Evolutionary conservation across 2,329 filamentous ascomycete genomes (phyloP).

Genomic region (Sodiomyces alkalinus): DNA sequence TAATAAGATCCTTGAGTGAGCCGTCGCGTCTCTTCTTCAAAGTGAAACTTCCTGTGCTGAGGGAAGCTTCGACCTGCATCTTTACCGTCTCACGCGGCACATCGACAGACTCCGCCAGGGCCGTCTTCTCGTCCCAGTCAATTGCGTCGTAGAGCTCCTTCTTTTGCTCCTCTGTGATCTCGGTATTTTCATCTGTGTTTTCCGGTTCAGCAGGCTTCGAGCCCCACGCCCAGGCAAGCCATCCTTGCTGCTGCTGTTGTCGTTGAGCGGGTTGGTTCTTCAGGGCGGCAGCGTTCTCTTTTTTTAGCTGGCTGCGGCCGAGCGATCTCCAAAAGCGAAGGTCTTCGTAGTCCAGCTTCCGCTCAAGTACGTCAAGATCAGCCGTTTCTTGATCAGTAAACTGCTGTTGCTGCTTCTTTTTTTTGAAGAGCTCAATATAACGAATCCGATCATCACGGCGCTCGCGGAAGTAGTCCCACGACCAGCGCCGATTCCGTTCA

Average conservation of each 20-base stretch:
- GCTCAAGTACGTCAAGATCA: conserved; percentile 63
- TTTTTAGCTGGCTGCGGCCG: conserved; percentile 84
- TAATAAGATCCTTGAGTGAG: conserved; percentile 67
- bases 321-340: conserved; percentile 93
- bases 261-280: conserved; percentile 38
- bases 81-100: conserved; percentile 84
- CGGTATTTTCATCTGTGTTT: conserved; percentile 52
- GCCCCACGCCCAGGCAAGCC: conserved; percentile 88
- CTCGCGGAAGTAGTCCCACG: conserved; percentile 90
- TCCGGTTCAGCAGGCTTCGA: conserved; percentile 51
- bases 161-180: conserved; percentile 89
- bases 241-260: conserved; percentile 60
- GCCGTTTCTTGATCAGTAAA: conserved; percentile 55
- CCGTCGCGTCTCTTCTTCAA: conserved; percentile 72
- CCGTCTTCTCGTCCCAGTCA: conserved; percentile 94
- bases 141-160: conserved; percentile 96
- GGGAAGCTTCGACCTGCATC: conserved; percentile 77
- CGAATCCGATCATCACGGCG: conserved; percentile 74
- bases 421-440: conserved; percentile 95
- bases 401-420: conserved; percentile 63
- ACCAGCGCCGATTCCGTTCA: conserved; percentile 83
- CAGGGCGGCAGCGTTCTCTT: conserved; percentile 83
- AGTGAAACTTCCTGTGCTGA: conserved; percentile 94
- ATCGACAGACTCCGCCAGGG: conserved; percentile 75
- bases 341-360: conserved; percentile 86